Base-by-base conservation (phyloP, 305 asterid species). In the Fraxinus paxiana region DNA sequence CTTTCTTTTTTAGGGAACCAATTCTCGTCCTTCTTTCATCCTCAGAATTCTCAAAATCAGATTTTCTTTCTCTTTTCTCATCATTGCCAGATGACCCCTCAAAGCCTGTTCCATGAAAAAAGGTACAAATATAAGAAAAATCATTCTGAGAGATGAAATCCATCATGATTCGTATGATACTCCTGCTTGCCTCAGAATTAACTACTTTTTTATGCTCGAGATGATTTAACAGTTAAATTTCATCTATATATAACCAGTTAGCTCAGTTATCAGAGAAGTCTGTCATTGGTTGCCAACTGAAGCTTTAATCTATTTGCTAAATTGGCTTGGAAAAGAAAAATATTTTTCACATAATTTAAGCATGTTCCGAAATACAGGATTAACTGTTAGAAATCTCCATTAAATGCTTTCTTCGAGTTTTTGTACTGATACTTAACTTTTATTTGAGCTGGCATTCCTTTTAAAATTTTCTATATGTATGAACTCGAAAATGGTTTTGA, bases 11-110 rank as follows among this genome's bases (percentile, higher is more conserved):
- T 85, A 93, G 79, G 10, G 91, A 37, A 83, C 95, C 91, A 72
- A 92, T 93, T 87, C 90, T 90, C n/a, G 94, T 87, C 87, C 91
- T 90, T 74, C 95, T 88, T 79, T 93, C 97, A 77, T 93, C 96
- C 89, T 92, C 96, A 3, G 96, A 92, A 83, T 89, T 89, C 84
- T 91, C 97, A 81, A 91, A 89, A 86, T 92, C 97, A 70, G 96
- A 92, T 82, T 87, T 93, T 71, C 97, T 88, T 78, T 92, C 97
- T 84, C 91, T 87, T 89, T 88, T 93, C 90, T 90, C 96, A 48
- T 93, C 97, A 67, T 88, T 87, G 73, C 95, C 92, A 70, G 90
- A 91, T 31, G 93, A 89, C 37, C 93, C 97, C 85, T 91, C 97
- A 80, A 93, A 90, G 85, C 97, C 97, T 93, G 85, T 80, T 54